Evolutionary conservation across 2,329 filamentous ascomycete genomes (phyloP), one percentile per base, ranked within the genome.

Genomic region (Apiospora phragmitis): DNA sequence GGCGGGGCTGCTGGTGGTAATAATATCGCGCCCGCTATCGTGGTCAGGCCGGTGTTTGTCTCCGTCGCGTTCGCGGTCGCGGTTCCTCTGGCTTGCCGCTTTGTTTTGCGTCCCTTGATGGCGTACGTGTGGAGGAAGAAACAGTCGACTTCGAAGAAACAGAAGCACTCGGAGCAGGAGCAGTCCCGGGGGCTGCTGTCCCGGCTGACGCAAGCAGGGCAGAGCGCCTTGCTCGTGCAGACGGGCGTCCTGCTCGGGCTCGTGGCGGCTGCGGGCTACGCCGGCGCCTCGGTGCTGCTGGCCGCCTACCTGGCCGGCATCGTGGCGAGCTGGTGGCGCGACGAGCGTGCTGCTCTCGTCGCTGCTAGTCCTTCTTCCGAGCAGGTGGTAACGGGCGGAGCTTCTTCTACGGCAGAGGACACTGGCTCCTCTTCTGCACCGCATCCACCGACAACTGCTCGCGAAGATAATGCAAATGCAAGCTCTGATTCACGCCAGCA

Each of bases 281-380:
- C 89, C 1, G 90, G 89, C 0, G 90, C 90, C 0, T 92, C 90
- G 0, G 87, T 86, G 62, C 79, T 92, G 0, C 87, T 92, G 70
- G 88, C 89, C 6, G 88, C 90, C 0, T 92, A 91, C 79, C 81
- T 91, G 21, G 86, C 90, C 0, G 90, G 90, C 1, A 85, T 88
- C 0, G 78, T 81, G 4, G 83, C 89, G 16, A 88, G 86, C 68
- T 92, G 89, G 89, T 90, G 88, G 88, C 86, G 88, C 65, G 77
- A 77, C 1, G 77, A 81, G 41, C 35, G 51, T 21, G 29, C 29
- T 9, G 45, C 65, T 41, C 70, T 18, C 11, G 41, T 59, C 26
- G 26, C 18, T 4, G n/a, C 5, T 4, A 51, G 51, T 18, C 21
- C 14, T 4, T 24, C 47, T 24, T 18, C 47, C 12, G 4, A 21